A percentile compares a stretch with the other conserved stretches of the same genome.
These are phyloP conservation scores for Exsudoporus frostii DNA, from an alignment of 768 basidiomycete species.

Conservation along the genomic window DNA sequence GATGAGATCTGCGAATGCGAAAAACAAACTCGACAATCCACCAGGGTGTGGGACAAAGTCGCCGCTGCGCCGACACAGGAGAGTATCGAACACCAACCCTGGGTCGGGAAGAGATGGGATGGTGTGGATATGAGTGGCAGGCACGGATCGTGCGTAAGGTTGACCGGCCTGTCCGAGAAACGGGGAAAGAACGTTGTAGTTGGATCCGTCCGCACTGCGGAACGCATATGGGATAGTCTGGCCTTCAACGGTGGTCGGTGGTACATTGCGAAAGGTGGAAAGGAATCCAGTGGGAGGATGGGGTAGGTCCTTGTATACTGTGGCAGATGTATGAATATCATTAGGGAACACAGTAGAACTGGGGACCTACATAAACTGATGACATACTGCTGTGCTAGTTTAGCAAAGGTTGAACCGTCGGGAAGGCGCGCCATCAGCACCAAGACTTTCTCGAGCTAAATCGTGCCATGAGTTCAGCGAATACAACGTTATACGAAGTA, in stretches of 20 bases:
- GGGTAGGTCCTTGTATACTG: constrained; percentile 78
- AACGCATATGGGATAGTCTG: constrained; percentile 44
- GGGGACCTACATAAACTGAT: constrained; percentile 56
- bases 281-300: constrained; percentile 66
- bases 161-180: constrained; percentile 55
- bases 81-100: constrained; percentile 65
- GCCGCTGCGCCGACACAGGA: constrained; percentile 42
- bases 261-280: constrained; percentile 12
- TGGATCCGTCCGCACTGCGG: constrained; percentile 58
- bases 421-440: constrained; percentile 55
- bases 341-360: neutral
- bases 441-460: constrained; percentile 61
- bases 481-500: constrained; percentile 3
- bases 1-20: constrained; percentile 74
- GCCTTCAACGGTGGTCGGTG: neutral
- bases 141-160: constrained; percentile 68
- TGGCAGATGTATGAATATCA: neutral
- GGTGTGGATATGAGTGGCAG: constrained; percentile 43
- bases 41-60: constrained; percentile 55
- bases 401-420: constrained; percentile 26
- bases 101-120: constrained; percentile 57
- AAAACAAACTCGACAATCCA: constrained; percentile 71
- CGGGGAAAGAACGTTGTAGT: constrained; percentile 55
- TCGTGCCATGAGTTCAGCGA: constrained; percentile 4
- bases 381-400: constrained; percentile 45